Conservation (phyloP, 2,329 filamentous ascomycete genomes). For the Monosporascus sp. region DNA sequence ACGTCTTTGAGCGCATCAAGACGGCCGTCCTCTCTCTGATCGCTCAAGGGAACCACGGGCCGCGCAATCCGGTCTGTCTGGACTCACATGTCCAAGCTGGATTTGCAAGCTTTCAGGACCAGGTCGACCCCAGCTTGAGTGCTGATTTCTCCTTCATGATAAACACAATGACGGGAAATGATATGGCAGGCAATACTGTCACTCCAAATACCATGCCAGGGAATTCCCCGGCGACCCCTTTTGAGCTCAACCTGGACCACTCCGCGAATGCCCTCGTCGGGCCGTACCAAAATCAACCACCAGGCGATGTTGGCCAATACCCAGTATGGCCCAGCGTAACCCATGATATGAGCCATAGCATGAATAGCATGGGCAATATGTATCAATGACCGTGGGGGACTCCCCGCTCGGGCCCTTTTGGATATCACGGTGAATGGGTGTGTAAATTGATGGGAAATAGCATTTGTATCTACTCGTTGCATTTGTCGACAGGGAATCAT, state of each 20-base stretch:
- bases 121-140: constrained; percentile 18
- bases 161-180: constrained; percentile 24
- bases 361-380: neutral
- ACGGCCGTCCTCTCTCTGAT: constrained; percentile 20
- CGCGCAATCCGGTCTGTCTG: constrained; percentile 21
- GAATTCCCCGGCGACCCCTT: neutral
- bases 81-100: constrained; percentile 20
- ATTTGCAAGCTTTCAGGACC: constrained; percentile 14
- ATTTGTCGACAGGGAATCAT: too few species aligned
- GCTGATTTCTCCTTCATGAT: constrained; percentile 26
- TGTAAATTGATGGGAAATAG: too few species aligned
- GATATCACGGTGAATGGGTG: neutral
- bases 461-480: too few species aligned
- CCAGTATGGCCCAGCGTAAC: neutral
- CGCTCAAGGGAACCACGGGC: constrained; percentile 23
- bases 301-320: neutral
- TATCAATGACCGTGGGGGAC: neutral
- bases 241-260: neutral
- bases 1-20: constrained; percentile 28
- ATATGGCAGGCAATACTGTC: neutral
- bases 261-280: neutral
- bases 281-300: neutral
- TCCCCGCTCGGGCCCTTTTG: neutral
- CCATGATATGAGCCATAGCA: neutral
- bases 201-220: neutral